A percentile compares a stretch with the other conserved stretches of the same genome.
These are phyloP conservation scores for Fusarium coffeatum DNA, from an alignment of 2,329 filamentous ascomycete genomes.

Conservation along the genomic window DNA sequence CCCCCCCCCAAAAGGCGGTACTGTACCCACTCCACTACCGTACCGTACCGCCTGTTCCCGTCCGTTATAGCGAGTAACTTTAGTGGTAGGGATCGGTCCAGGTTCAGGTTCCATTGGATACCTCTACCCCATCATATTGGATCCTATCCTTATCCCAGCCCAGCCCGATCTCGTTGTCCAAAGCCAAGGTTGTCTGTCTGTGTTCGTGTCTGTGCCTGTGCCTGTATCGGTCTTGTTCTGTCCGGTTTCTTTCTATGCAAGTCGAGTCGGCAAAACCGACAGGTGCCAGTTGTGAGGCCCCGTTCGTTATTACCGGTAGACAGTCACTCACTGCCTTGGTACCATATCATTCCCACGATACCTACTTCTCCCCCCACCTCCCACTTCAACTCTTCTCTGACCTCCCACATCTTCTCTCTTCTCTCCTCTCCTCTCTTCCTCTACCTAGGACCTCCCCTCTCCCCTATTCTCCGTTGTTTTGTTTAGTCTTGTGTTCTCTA, in stretches of 20 bases:
- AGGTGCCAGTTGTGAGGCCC: conserved; percentile 40
- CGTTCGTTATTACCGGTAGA: conserved; percentile 27
- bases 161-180: conserved; percentile 35
- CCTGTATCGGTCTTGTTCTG: conserved; percentile 4
- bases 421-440: conserved; percentile 26
- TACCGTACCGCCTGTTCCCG: conserved; percentile 36
- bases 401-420: conserved; percentile 29
- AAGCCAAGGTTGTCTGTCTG: conserved; percentile 21
- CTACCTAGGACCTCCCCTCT: conserved; percentile 20
- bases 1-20: no score
- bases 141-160: conserved; percentile 41
- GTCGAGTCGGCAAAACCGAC: conserved; percentile 39
- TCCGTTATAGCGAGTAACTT: conserved; percentile 24
- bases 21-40: conserved; percentile 33
- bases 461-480: conserved; percentile 26
- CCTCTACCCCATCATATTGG: conserved; percentile 41
- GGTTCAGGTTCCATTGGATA: conserved; percentile 15
- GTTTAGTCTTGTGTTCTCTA: conserved; percentile 16
- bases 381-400: conserved; percentile 26
- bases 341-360: conserved; percentile 32
- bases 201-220: conserved; percentile 23
- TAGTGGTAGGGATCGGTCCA: conserved; percentile 10
- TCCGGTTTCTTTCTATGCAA: conserved; percentile 19
- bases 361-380: conserved; percentile 34
- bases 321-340: background rate